Evolutionary conservation across 371 early-diverging fungal genomes (phyloP).

Genomic region (Funneliformis caledonium): DNA sequence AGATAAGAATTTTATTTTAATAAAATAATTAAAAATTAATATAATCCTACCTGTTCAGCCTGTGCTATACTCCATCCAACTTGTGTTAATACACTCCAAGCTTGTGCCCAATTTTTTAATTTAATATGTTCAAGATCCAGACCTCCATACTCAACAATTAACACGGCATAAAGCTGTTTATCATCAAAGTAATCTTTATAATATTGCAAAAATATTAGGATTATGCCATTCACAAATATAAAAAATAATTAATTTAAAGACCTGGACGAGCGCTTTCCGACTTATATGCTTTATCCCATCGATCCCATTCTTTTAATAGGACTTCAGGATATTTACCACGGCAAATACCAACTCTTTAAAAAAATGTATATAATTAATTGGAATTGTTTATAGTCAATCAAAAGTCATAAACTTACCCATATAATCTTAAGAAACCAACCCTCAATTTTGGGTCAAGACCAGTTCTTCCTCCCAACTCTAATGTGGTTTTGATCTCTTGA

Average conservation of each 20-base stretch:
- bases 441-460: not conserved
- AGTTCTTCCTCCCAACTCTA: not conserved
- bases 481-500: slow-evolving; percentile 33
- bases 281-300: slow-evolving; percentile 6
- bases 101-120: slow-evolving; percentile 39
- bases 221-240: not conserved
- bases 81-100: slow-evolving; percentile 35
- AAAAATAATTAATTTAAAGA: not conserved
- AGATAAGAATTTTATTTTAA: not conserved
- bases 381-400: not conserved
- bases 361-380: not conserved
- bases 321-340: slow-evolving; percentile 20
- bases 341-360: not conserved
- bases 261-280: slow-evolving; percentile 33
- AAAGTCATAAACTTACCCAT: not conserved
- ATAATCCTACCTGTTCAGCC: slow-evolving; percentile 32
- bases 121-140: slow-evolving; percentile 14
- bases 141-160: slow-evolving; percentile 34
- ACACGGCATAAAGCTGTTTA: slow-evolving; percentile 30
- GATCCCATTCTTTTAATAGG: slow-evolving; percentile 25
- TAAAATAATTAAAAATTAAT: not conserved
- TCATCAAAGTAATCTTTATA: slow-evolving; percentile 31
- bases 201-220: not conserved
- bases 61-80: slow-evolving; percentile 34
- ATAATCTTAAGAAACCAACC: slow-evolving; percentile 11